Base-by-base conservation (phyloP, 1,139 yeast species). In the Taphrina communis region DNA sequence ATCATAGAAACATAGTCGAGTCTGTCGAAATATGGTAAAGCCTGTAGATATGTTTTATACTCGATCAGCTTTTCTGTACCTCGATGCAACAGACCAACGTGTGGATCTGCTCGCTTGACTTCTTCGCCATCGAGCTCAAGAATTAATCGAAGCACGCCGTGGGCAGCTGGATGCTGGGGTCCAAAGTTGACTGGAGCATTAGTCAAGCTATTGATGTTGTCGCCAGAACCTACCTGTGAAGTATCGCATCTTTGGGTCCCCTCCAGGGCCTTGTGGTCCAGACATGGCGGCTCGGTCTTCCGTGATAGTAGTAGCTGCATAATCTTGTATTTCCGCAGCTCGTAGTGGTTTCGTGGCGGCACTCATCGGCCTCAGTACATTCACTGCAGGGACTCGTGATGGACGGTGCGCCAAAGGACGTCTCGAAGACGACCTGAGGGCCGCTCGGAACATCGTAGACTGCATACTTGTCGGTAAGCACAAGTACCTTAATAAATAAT, bases 151-250 rank as follows among this genome's bases (percentile, higher is more conserved):
- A 90, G 83, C 80, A 90, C 97, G 73, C 97, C 97, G 81, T 90
- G 97, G 60, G 96, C 96, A 72, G 97, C 97, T 42, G 97, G 97
- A 82, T 90, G 97, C 80, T 90, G 97, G 57, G 97, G 96, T 52
- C 96, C 97, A 77, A 90, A 90, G 80, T 90, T 90, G 78, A 90
- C 87, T 66, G 19, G 19, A 44, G 8, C 17, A n/a, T 44, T n/a
- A 44, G 48, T 44, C n/a, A 44, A n/a, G 48, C 96, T 90, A 81
- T 90, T 90, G 8, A 44, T 14, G n/a, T 44, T 8, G 48, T 7
- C n/a, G 17, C 8, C n/a, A 14, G 25, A 31, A 59, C 55, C 17
- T 46, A 65, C 62, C 62, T 21, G 63, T 65, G 35, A 65, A 57
- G 57, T 65, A 65, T 48, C 69, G 66, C 65, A 66, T 66, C 55